phyloP scores from a whole-genome alignment of 169 alveolate species.

The Plasmodium falciparum region DNA sequence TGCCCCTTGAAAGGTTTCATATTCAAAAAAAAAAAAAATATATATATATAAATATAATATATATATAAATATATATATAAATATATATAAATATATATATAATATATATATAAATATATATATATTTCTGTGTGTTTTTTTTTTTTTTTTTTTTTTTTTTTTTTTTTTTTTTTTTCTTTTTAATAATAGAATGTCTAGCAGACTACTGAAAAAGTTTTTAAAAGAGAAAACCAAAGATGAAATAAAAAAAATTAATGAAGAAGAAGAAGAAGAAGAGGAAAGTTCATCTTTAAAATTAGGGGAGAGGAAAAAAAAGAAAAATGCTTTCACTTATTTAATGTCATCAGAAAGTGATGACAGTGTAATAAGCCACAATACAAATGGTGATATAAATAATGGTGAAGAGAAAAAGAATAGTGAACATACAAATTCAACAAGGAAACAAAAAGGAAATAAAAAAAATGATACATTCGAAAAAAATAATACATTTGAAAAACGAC shows the following conservation, averaged over 20 bases:
- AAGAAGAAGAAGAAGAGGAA: background rate
- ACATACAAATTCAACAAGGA: background rate
- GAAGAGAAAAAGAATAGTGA: background rate
- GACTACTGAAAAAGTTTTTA: conserved; percentile 33
- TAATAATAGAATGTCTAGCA: conserved; percentile 60
- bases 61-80: too few species aligned
- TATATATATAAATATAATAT: too few species aligned
- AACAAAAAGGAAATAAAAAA: background rate
- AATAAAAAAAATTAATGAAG: conserved; percentile 28
- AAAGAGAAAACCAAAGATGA: conserved; percentile 64
- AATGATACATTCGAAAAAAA: background rate
- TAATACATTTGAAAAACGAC: background rate
- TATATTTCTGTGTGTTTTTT: too few species aligned
- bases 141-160: background rate
- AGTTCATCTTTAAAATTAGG: background rate
- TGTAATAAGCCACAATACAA: background rate
- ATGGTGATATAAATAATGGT: background rate
- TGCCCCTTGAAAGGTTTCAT: too few species aligned
- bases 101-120: too few species aligned
- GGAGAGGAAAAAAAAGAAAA: conserved; percentile 48
- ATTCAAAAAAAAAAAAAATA: too few species aligned
- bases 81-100: too few species aligned
- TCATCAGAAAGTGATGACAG: conserved; percentile 12
- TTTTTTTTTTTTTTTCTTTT: background rate
- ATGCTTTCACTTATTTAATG: conserved; percentile 17